Evolutionary conservation across 768 basidiomycete genomes (phyloP), one percentile per base, ranked within the genome.

Genomic region (Saitozyma podzolica): DNA sequence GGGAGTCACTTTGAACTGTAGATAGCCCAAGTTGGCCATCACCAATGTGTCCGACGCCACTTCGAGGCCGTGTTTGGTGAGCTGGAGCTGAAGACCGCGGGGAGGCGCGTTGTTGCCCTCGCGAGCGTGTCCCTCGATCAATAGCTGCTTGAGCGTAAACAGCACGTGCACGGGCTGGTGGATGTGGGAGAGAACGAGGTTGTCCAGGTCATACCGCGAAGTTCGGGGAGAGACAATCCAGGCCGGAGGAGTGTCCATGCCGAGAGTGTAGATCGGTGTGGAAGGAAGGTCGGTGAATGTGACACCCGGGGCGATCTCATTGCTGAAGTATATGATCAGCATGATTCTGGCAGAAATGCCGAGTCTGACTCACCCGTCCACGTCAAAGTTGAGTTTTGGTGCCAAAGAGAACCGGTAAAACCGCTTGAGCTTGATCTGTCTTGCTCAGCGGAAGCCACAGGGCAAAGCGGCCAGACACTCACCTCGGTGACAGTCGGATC

Each of bases 171-270:
- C 59, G 9, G 77, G 72, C 1, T 68, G 56, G 17, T 62, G 58
- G 51, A 89, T 80, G 0, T 90, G 89, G 49, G 89, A 85, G 8
- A 98, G 85, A 50, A 93, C 90, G 61, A 99, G 89, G 78, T 99
- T 99, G 81, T 99, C 95, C 37, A 98, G 85, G 76, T 99, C 95
- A 68, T 96, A 91, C 1, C 88, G 82, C 0, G 94, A 89, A 72
- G 91, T 87, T 11, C 87, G 86, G 0, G 95, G 96, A 10, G 91
- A 88, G 37, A 92, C 93, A 8, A 97, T 86, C 96, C 96, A 99
- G 0, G 95, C 86, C 2, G 87, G 82, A 6, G 90, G 91, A 2
- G 92, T 88, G 56, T 98, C 95, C 85, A 96, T 88, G 5, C 87
- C 86, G n/a, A 98, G 84, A 0, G 95, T 98, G 70, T 93, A 92